Evolutionary conservation across 805 yeast species (phyloP).

Genomic region (Pichia paraexigua): DNA sequence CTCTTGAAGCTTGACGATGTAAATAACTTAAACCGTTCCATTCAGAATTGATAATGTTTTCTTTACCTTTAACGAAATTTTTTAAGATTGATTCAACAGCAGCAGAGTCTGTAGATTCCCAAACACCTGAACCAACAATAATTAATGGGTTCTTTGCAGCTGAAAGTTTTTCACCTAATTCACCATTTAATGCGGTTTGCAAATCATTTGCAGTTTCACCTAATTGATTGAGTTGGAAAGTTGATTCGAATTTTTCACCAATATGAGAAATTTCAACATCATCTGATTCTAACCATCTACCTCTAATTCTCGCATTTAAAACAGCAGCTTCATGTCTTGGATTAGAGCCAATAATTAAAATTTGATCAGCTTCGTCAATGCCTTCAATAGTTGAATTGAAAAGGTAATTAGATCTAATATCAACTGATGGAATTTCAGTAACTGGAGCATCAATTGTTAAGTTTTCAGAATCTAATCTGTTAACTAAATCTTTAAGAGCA

Average conservation of each 20-base stretch:
- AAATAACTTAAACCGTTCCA: slow-evolving; percentile 80
- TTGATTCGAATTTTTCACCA: slow-evolving; percentile 73
- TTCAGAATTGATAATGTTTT: slow-evolving; percentile 54
- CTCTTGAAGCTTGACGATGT: slow-evolving; percentile 83
- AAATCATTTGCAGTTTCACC: slow-evolving; percentile 57
- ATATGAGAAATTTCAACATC: slow-evolving; percentile 61
- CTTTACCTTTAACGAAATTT: slow-evolving; percentile 46
- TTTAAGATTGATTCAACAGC: slow-evolving; percentile 54
- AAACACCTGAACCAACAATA: slow-evolving; percentile 73
- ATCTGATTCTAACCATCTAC: slow-evolving; percentile 60
- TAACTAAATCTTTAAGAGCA: slow-evolving; percentile 70
- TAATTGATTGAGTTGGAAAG: slow-evolving; percentile 55
- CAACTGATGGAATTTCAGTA: slow-evolving; percentile 57
- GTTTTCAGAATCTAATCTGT: slow-evolving; percentile 74
- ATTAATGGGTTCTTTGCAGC: slow-evolving; percentile 68
- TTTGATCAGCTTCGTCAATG: slow-evolving; percentile 75
- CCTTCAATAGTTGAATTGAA: slow-evolving; percentile 77
- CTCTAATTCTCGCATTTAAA: slow-evolving; percentile 74
- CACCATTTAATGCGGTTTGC: slow-evolving; percentile 54
- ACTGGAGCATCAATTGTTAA: slow-evolving; percentile 61
- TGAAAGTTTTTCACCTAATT: slow-evolving; percentile 58
- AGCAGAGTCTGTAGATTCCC: slow-evolving; percentile 56
- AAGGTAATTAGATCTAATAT: slow-evolving; percentile 68
- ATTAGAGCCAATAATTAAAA: slow-evolving; percentile 75
- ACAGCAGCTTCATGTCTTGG: slow-evolving; percentile 90